Evolutionary conservation across 441 rosid genomes (phyloP), one percentile per base, ranked within the genome.

Genomic region (Melastoma candidum): DNA sequence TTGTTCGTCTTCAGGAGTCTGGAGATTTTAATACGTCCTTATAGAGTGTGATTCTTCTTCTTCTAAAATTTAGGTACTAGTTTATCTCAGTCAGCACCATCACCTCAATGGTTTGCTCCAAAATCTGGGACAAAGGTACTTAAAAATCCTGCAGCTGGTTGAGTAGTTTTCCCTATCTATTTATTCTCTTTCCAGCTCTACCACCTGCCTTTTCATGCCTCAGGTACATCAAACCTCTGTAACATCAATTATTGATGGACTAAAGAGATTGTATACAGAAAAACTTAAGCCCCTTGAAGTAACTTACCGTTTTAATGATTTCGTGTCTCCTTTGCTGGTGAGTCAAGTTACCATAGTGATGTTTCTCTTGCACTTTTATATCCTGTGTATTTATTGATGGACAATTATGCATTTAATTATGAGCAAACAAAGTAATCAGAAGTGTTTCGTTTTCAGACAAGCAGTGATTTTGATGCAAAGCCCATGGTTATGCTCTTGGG

Each of bases 401-500:
- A 1, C 5, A 36, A 36, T 36, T 52, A 24, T 52, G 24, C 22
- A 14, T 52, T 10, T 32, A 53, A 13, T 29, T 8, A 17, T 11
- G 26, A 2, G 56, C 39, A 39, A 26, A 39, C 43, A 32, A 36
- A 53, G 22, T 26, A 4, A 14, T 53, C 14, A 12, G 4, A 4
- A 4, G 13, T 52, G 10, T 39, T 12, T 53, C 43, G 0, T 58
- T 22, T 73, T 61, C 69, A 93, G 98, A 66, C 87, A 55, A 83
- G 78, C 60, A 92, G 98, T 67, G 97, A 88, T 66, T 92, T 92
- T 63, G 97, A 93, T 71, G 96, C 97, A n/a, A 93, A 81, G 63
- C 99, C 99, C 36, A 93, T 89, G 96, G 99, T 89, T 53, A 86
- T 86, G 99, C 90, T 89, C 60, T 74, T 89, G 78, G 99, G 97